Evolutionary conservation across 1,139 yeast genomes (phyloP).

Genomic region (Candida glucosophila): DNA sequence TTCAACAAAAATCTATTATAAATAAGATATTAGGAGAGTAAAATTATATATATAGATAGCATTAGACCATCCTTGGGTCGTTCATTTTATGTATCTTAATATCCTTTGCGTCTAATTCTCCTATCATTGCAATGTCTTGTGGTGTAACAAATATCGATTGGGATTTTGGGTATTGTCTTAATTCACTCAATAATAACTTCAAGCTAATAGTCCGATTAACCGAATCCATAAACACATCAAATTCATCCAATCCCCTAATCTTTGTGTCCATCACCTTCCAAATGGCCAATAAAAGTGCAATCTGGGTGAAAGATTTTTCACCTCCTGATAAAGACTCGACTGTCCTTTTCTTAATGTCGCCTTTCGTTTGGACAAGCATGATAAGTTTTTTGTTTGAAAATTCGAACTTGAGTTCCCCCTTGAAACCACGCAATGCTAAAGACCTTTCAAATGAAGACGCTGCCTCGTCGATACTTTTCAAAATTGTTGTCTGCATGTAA

Average conservation of each 20-base stretch:
- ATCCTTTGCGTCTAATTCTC: constrained; percentile 51
- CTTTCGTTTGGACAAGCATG: constrained; percentile 54
- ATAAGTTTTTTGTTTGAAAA: constrained; percentile 41
- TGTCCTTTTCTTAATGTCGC: constrained; percentile 51
- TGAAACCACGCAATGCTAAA: constrained; percentile 60
- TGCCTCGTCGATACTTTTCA: constrained; percentile 24
- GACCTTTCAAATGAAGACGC: constrained; percentile 46
- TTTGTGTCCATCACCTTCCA: constrained; percentile 91
- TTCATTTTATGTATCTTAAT: constrained; percentile 68
- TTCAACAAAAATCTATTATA: no score
- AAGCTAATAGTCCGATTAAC: constrained; percentile 80
- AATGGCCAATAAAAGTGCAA: constrained; percentile 77
- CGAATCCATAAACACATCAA: constrained; percentile 97
- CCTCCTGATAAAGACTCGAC: constrained; percentile 93
- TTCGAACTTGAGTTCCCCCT: constrained; percentile 64
- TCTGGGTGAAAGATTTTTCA: constrained; percentile 89
- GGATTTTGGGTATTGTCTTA: constrained; percentile 52
- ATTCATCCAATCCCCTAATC: constrained; percentile 88
- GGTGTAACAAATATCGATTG: constrained; percentile 95
- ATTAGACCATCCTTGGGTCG: constrained; percentile 34
- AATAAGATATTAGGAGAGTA: no score
- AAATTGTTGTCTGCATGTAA: constrained; percentile 40
- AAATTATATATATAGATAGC: neutral
- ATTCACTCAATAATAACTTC: constrained; percentile 60
- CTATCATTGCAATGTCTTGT: constrained; percentile 76